phyloP scores from a whole-genome alignment of 2,329 filamentous ascomycete species.

The Coleophoma eucalyptorum region DNA sequence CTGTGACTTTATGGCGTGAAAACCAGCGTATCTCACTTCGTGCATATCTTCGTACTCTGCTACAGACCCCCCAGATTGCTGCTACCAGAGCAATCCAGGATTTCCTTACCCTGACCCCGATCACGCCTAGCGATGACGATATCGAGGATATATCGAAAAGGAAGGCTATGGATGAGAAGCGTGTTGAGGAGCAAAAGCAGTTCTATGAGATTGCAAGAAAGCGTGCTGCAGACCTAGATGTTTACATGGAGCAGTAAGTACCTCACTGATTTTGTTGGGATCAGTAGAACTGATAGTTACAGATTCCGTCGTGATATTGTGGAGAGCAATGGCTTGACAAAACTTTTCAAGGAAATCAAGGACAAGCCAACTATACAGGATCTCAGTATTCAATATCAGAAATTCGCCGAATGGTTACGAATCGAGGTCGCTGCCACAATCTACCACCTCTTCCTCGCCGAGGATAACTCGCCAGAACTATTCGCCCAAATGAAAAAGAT shows the following conservation, averaged over 20 bases:
- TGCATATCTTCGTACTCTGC: slow-evolving; percentile 81
- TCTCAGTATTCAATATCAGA: slow-evolving; percentile 91
- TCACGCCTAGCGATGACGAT: slow-evolving; percentile 78
- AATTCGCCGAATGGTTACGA: slow-evolving; percentile 96
- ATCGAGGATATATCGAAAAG: slow-evolving; percentile 74
- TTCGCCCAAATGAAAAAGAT: slow-evolving; percentile 94
- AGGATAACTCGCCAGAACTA: slow-evolving; percentile 95
- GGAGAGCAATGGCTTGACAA: slow-evolving; percentile 80
- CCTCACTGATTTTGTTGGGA: neutral
- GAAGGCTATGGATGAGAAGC: slow-evolving; percentile 79
- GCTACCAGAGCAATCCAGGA: slow-evolving; percentile 79
- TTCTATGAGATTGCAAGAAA: slow-evolving; percentile 96
- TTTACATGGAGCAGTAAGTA: slow-evolving; percentile 91
- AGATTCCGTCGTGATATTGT: slow-evolving; percentile 65
- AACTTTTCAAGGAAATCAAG: slow-evolving; percentile 88
- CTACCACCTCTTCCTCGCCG: slow-evolving; percentile 94
- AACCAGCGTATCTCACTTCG: slow-evolving; percentile 87
- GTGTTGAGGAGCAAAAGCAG: slow-evolving; percentile 85
- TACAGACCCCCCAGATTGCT: slow-evolving; percentile 82
- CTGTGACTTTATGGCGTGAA: slow-evolving; percentile 73
- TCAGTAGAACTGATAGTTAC: slow-evolving; percentile 8
- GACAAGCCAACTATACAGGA: slow-evolving; percentile 85
- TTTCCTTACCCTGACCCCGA: slow-evolving; percentile 72
- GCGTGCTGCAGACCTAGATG: slow-evolving; percentile 86
- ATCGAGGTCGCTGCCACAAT: slow-evolving; percentile 96